A percentile compares a stretch with the other conserved stretches of the same genome.
Evolutionary conservation across 2,329 filamentous ascomycete species (phyloP).

Genomic region (Zasmidium cellare): DNA sequence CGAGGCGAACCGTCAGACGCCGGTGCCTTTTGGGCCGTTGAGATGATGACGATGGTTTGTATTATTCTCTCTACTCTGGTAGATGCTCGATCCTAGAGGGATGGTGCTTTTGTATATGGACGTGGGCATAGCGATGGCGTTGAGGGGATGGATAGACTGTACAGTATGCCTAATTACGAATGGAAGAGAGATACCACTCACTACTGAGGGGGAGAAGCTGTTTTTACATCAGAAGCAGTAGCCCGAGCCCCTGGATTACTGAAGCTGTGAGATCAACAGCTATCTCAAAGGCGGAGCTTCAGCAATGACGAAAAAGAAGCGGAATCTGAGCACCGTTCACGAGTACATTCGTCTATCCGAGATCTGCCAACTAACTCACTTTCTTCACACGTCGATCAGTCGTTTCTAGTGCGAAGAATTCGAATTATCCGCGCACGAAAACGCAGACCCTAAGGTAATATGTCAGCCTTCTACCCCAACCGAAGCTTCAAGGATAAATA

Average conservation of each 20-base stretch:
- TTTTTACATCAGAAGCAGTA: too few species aligned
- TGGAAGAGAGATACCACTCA: not conserved
- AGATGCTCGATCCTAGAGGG: too few species aligned
- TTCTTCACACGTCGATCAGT: not conserved
- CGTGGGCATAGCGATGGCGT: slow-evolving; percentile 2
- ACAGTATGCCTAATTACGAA: not conserved
- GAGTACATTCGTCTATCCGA: too few species aligned
- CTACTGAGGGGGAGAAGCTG: too few species aligned
- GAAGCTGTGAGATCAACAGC: too few species aligned
- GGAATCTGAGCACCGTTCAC: too few species aligned
- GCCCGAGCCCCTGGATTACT: too few species aligned
- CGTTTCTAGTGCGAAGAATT: slow-evolving; percentile 13
- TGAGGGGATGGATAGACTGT: not conserved
- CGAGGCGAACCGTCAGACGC: not conserved
- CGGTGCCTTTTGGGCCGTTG: slow-evolving; percentile 12
- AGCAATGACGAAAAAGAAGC: too few species aligned
- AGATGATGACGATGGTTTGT: slow-evolving; percentile 3
- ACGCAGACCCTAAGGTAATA: slow-evolving; percentile 36
- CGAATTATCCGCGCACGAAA: slow-evolving; percentile 53
- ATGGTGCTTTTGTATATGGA: not conserved
- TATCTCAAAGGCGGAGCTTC: too few species aligned
- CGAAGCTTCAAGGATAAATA: too few species aligned
- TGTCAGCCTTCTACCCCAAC: slow-evolving; percentile 1
- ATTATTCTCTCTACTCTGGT: slow-evolving; percentile 1
- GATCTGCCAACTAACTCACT: too few species aligned